phyloP scores from a whole-genome alignment of 1,284 basidiomycete genomes.

The Austroboletus niveus region DNA sequence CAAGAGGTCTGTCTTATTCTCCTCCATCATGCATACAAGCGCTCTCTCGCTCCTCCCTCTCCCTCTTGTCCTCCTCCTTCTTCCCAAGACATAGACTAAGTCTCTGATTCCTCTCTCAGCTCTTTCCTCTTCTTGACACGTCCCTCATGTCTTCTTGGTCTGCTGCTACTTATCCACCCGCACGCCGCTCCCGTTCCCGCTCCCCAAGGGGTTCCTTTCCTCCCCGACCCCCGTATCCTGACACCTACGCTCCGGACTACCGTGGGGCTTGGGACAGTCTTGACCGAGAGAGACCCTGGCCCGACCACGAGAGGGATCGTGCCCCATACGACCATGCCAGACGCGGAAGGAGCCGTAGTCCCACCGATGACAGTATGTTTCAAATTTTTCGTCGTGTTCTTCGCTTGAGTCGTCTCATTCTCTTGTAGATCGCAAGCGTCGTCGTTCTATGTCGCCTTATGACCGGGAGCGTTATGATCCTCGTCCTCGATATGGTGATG shows the following conservation, averaged over 20 bases:
- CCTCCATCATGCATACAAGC: slow-evolving; percentile 66
- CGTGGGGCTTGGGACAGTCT: slow-evolving; percentile 66
- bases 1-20: slow-evolving; percentile 81
- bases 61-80: slow-evolving; percentile 63
- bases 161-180: slow-evolving; percentile 63
- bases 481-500: slow-evolving; percentile 74
- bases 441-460: slow-evolving; percentile 83
- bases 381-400: not conserved
- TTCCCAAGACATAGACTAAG: slow-evolving; percentile 64
- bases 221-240: slow-evolving; percentile 55
- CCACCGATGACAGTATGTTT: slow-evolving; percentile 63
- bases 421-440: slow-evolving; percentile 67
- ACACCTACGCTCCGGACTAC: slow-evolving; percentile 54
- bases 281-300: slow-evolving; percentile 68
- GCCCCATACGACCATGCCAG: slow-evolving; percentile 55
- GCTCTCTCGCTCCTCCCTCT: slow-evolving; percentile 58
- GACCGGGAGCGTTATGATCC: slow-evolving; percentile 77
- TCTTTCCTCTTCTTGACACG: slow-evolving; percentile 55
- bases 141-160: slow-evolving; percentile 65
- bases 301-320: slow-evolving; percentile 66
- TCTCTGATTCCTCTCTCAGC: slow-evolving; percentile 65
- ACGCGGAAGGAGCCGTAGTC: slow-evolving; percentile 73
- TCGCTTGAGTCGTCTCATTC: slow-evolving; percentile 8
- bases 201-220: slow-evolving; percentile 60
- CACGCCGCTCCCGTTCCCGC: slow-evolving; percentile 75